A percentile compares a stretch with the other conserved stretches of the same genome.
These are phyloP conservation scores for Fusarium tanahbumbuense DNA, from an alignment of 2,329 filamentous ascomycete species.

Conservation along the genomic window DNA sequence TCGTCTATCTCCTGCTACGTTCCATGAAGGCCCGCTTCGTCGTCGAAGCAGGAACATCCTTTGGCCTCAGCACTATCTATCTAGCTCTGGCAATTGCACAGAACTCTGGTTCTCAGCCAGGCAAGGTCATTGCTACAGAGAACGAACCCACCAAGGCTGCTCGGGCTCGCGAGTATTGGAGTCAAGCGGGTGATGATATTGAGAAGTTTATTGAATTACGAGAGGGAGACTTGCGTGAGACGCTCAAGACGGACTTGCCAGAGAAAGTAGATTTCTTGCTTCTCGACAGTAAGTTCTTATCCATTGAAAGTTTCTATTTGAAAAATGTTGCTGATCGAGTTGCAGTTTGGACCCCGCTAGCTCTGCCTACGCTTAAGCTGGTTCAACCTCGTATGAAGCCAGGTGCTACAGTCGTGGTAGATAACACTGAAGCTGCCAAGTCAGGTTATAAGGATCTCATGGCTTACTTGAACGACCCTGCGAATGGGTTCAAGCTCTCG, in stretches of 20 bases:
- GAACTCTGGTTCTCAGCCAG: slow-evolving; percentile 52
- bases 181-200: slow-evolving; percentile 60
- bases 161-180: slow-evolving; percentile 66
- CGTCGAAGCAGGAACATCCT: slow-evolving; percentile 71
- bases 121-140: slow-evolving; percentile 68
- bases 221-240: slow-evolving; percentile 68
- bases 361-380: slow-evolving; percentile 62
- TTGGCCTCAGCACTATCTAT: slow-evolving; percentile 72
- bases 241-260: slow-evolving; percentile 58
- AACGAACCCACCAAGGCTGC: slow-evolving; percentile 66
- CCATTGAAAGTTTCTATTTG: not conserved
- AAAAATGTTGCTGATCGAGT: not conserved
- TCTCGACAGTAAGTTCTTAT: slow-evolving; percentile 66
- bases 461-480: slow-evolving; percentile 56
- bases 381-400: slow-evolving; percentile 58
- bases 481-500: slow-evolving; percentile 60
- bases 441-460: slow-evolving; percentile 61
- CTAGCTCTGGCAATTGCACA: slow-evolving; percentile 67
- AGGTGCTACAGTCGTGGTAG: slow-evolving; percentile 61
- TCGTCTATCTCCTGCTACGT: slow-evolving; percentile 65
- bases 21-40: slow-evolving; percentile 61
- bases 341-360: slow-evolving; percentile 66
- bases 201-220: slow-evolving; percentile 65
- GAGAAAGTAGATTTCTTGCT: slow-evolving; percentile 66
- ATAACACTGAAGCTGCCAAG: slow-evolving; percentile 58